Base-by-base conservation (phyloP, 805 yeast genomes). In the Candida nitratophila region DNA sequence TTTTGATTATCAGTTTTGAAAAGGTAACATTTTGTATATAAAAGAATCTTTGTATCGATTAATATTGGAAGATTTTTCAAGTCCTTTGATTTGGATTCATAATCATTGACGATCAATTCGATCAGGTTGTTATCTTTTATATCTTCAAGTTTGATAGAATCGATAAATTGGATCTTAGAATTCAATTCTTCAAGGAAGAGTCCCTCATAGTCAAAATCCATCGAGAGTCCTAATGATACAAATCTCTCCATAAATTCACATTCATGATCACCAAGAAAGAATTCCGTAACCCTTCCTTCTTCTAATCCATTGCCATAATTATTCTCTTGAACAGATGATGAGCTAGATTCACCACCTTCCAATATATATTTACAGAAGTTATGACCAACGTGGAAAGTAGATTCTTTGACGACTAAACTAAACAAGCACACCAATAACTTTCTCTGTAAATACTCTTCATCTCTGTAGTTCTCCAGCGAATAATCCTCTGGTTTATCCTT, bases 381-480 rank as follows among this genome's bases (percentile, higher is more conserved):
- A 11, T 29, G 32, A 10, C 17, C 16, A 36, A n/a, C 17, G 3
- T 38, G 34, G 31, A 26, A 12, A 8, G 52, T 17, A 3, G 45
- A 20, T 12, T 41, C 40, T 16, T 70, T 74, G 14, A 78, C 61
- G 2, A 74, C 56, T 51, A 77, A 73, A 1, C 90, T 74, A 19
- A 83, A 50, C 39, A 85, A 74, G 39, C 81, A 73, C 34, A 81
- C 77, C 42, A 91, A 64, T 36, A 89, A 63, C 50, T 75, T 76
- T 32, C 86, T 71, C 54, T 86, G 91, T 30, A 83, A 63, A 45
- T 71, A 73, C 8, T 72, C 65, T 58, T 85, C 93, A 50, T 79
- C 81, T 31, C 69, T 69, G n/a, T 51, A 52, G 27, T 73, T 63
- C 52, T 58, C 58, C 7, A 61, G 65, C 0, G 67, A 49, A 31